Evolutionary conservation across 768 basidiomycete genomes (phyloP), one percentile per base, ranked within the genome.

Genomic region (Termitomyces sp.): DNA sequence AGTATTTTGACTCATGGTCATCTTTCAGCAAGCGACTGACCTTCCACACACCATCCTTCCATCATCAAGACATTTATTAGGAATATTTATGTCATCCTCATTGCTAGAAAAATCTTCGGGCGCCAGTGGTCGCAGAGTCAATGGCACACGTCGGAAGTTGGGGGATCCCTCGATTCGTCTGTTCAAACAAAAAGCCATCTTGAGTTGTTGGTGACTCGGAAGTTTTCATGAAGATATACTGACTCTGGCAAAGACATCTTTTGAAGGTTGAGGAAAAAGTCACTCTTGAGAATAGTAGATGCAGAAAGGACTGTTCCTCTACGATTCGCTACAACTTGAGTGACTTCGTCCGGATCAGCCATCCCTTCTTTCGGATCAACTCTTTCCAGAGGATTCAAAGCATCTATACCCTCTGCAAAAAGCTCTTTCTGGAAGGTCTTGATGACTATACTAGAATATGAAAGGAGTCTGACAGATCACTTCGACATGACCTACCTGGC

Each of bases 201-300:
- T 32, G 8, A 35, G 21, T 16, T 29, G 8, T 8, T 29, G 23
- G 10, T 17, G 1, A 17, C 35, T 17, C 4, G 5, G n/a, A 37
- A 42, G n/a, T 35, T 11, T 34, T 14, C 8, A 31, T 16, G 16
- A 7, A 5, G 17, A 42, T 50, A 35, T 3, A 75, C 87, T 59
- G 59, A 95, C 90, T 98, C 97, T 0, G 95, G 91, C 2, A 99
- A 76, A 4, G 92, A 91, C 86, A 97, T 93, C 76, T 98, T 98
- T 73, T 98, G 97, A 32, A 98, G 68, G 66, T 92, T 92, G 6
- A 85, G 85, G 79, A 95, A 95, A 78, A 94, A 93, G 68, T 95
- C 93, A 65, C 90, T 92, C 76, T 99, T 99, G 66, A 98, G 76
- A 63, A 98, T 97, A 1, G 95, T 93, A 5, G 86, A 91, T 1